Conservation (phyloP, 345 rosid species). For the Populus ilicifolia region DNA sequence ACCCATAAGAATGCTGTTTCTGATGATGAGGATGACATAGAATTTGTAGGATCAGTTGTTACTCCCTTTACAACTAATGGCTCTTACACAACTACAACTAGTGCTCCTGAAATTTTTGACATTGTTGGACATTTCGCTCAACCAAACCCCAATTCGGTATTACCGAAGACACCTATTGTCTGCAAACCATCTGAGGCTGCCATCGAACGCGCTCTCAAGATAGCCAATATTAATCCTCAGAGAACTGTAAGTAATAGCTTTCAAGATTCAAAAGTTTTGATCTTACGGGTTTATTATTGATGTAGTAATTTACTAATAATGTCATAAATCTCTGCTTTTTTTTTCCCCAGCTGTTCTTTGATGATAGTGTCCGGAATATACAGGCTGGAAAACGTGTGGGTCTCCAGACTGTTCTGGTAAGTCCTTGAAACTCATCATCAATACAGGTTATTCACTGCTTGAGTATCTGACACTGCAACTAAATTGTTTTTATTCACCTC, state of each 20-base stretch:
- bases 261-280: not conserved
- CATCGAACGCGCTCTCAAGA: constrained; percentile 52
- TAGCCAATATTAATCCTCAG: constrained; percentile 61
- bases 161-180: constrained; percentile 68
- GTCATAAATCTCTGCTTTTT: not conserved
- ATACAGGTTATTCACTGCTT: too few species aligned
- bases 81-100: not conserved
- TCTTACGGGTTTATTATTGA: not conserved
- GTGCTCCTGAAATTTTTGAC: constrained; percentile 46
- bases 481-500: not conserved
- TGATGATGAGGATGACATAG: constrained; percentile 48
- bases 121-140: constrained; percentile 50
- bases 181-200: constrained; percentile 72
- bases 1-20: constrained; percentile 37
- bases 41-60: constrained; percentile 34
- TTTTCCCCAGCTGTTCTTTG: constrained; percentile 62
- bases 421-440: constrained; percentile 13
- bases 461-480: too few species aligned
- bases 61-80: not conserved
- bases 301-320: not conserved
- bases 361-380: constrained; percentile 77
- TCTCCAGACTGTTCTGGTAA: constrained; percentile 66
- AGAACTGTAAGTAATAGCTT: constrained; percentile 52
- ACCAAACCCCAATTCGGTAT: constrained; percentile 26
- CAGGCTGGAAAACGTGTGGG: constrained; percentile 76